Base-by-base conservation (phyloP, 1,139 yeast species). In the Eremothecium coryli region DNA sequence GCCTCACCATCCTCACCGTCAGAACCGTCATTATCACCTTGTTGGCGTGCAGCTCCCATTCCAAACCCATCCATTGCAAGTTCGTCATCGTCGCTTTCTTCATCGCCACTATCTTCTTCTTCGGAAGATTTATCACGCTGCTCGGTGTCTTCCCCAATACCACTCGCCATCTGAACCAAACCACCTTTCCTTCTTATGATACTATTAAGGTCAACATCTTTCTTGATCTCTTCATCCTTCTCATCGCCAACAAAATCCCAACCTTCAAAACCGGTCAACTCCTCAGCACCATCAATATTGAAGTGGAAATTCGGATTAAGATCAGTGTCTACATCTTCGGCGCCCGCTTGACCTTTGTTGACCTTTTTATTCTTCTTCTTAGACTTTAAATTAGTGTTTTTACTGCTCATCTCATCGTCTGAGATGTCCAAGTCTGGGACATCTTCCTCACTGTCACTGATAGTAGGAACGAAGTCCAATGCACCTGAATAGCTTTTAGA, bases 161-260 rank as follows among this genome's bases (percentile, higher is more conserved):
- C 52, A 24, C 73, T 72, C 12, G 72, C 74, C 46, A 75, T 56
- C 37, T 71, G 70, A 17, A 76, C 70, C 37, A 79, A 63, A 31
- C 86, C 88, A 58, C 90, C 88, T 49, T 78, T 80, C 58, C 88
- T 71, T 62, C 80, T 75, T 48, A 86, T 80, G 38, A 86, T 86
- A 18, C 76, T 77, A 52, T 86, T 95, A 46, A 86, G 66, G 62
- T 85, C 93, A n/a, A 86, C 95, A 38, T 76, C 84, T 44, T 70
- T 75, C 44, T 58, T 69, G n/a, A n/a, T n/a, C 5, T 42, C 48
- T 21, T 37, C 50, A 12, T 44, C 48, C 22, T 60, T 58, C n/a
- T 60, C 64, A 35, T 67, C 72, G 11, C 70, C 71, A 29, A 66
- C 72, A 54, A 84, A 82, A 46, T 84, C 86, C 95, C 95, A 86